Conservation (phyloP, 148 eudicot species). For the Chenopodium album region DNA sequence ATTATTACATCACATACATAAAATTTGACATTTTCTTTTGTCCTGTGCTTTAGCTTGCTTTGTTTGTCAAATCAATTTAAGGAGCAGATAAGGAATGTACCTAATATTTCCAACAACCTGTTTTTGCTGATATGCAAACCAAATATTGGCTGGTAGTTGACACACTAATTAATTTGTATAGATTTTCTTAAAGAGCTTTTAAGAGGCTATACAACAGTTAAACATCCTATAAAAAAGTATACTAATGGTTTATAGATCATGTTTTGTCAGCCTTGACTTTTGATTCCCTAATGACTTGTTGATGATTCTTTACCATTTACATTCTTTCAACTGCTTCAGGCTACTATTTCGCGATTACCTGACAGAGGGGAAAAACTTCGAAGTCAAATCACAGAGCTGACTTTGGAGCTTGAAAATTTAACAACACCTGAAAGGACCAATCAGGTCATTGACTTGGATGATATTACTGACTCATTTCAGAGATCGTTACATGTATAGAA, state of each 20-base stretch:
- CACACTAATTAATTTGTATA: too few relatives aligned
- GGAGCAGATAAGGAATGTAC: too few relatives aligned
- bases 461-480: constrained; percentile 45
- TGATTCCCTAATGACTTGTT: neutral
- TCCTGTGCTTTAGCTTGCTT: neutral
- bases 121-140: too few relatives aligned
- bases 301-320: neutral
- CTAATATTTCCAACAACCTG: neutral
- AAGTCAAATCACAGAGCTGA: constrained; percentile 62
- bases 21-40: neutral
- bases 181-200: too few relatives aligned
- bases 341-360: constrained; percentile 53
- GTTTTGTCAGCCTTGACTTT: neutral
- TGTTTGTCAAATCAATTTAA: neutral
- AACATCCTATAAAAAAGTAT: too few relatives aligned
- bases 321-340: constrained; percentile 37
- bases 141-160: too few relatives aligned
- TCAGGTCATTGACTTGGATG: constrained; percentile 61
- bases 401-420: constrained; percentile 52
- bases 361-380: constrained; percentile 74
- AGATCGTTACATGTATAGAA: constrained; percentile 45
- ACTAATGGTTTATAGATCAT: too few relatives aligned
- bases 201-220: too few relatives aligned
- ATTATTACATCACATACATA: neutral
- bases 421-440: constrained; percentile 26